Base-by-base conservation (phyloP, 257 asterid species). In the Knoxia roxburghii region DNA sequence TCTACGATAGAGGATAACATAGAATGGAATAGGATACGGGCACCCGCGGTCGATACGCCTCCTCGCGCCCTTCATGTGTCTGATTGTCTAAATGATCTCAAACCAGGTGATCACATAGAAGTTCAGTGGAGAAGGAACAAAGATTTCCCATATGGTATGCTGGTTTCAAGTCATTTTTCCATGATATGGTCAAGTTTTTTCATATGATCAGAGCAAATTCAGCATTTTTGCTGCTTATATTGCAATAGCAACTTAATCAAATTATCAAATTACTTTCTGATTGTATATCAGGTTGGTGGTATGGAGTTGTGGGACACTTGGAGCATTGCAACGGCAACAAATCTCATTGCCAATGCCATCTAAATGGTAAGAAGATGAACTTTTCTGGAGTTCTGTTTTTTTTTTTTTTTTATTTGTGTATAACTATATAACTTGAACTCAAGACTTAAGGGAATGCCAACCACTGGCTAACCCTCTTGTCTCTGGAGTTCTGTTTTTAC, bases 291-390 rank as follows among this genome's bases (percentile, higher is more conserved):
- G 99, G 99, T 70, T 94, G 99, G 99, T 94, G 99, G 99, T 94
- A 88, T 82, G 99, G 99, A 72, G 95, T 87, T 66, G 96, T 88
- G 78, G 97, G 95, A 23, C 99, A 94, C 78, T 75, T 81, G 67
- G 95, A 88, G 64, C 80, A 86, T 20, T 94, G 99, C 84, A 53
- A 14, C 69, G 80, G 84, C 65, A 77, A 75, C 68, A 67, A 84
- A 72, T 74, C 70, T 74, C 70, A 45, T 74, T 94, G 99, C 86
- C 76, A 53, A 11, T 94, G 99, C 78, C 90, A 83, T 64, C 41
- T 65, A 39, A 79, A 62, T 73, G 99, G 97, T 93, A 62, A 60
- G 79, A 70, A 41, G 3, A 21, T 61, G 3, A 9, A 27, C 30
- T n/a, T 61, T 60, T 70, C 23, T 54, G 20, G 40, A 45, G 18